A percentile compares a stretch with the other conserved stretches of the same genome.
These are phyloP conservation scores for Vitis labrusca DNA, from an alignment of 164 flowering plant genomes.

Conservation along the genomic window DNA sequence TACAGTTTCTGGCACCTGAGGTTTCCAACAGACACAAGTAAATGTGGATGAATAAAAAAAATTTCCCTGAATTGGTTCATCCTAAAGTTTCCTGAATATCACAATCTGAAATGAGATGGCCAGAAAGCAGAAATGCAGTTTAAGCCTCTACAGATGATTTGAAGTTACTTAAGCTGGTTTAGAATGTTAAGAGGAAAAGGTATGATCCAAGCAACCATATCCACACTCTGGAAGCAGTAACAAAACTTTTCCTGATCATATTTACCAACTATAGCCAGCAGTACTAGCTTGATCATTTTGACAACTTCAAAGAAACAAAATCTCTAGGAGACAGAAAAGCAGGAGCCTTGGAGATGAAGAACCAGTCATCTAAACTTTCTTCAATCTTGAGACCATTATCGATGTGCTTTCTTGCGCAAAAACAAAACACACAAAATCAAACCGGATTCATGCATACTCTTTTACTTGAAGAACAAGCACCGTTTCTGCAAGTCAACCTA, in stretches of 20 bases:
- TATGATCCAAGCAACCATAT: not conserved
- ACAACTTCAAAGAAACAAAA: not conserved
- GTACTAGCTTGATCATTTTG: not conserved
- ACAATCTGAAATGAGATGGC: not conserved
- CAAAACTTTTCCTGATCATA: not conserved
- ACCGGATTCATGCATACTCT: not conserved
- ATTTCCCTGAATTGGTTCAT: not conserved
- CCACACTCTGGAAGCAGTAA: not conserved
- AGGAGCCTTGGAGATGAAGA: not conserved
- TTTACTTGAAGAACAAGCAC: not conserved
- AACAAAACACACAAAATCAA: not conserved
- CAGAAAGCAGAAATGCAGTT: not conserved
- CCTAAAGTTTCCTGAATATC: not conserved
- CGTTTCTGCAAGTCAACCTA: not conserved
- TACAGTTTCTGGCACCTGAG: not conserved
- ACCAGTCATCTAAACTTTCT: conserved; percentile 2
- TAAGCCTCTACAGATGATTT: not conserved
- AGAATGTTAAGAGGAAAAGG: not conserved
- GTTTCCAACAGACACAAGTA: not conserved
- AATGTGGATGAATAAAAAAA: not conserved
- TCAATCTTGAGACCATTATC: not conserved
- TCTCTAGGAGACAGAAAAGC: not conserved
- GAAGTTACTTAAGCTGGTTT: not conserved
- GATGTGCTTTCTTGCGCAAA: not conserved
- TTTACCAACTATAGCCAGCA: not conserved